Conservation (phyloP, 1,284 basidiomycete species). For the Puccinia polysora region DNA sequence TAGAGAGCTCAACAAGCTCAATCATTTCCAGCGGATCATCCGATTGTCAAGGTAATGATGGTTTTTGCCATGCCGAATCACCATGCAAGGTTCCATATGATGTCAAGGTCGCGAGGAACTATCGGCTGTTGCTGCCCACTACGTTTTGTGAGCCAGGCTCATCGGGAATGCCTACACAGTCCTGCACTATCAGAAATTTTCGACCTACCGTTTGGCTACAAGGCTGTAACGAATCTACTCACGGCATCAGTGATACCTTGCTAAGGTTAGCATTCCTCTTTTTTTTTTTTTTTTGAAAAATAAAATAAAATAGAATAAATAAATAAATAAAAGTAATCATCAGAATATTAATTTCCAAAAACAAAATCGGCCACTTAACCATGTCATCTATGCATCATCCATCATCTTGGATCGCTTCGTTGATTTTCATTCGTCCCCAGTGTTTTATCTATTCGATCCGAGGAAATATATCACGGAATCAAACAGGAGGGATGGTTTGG, state of each 20-base stretch:
- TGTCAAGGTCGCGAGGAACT: conserved; percentile 11
- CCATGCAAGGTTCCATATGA: not conserved
- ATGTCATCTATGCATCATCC: too few species aligned
- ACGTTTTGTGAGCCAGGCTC: conserved; percentile 47
- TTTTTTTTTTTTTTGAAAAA: too few species aligned
- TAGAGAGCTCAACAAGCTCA: conserved; percentile 1
- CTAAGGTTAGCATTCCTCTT: conserved; percentile 55
- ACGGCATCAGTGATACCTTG: conserved; percentile 62
- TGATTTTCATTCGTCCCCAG: too few species aligned
- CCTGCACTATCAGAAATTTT: conserved; percentile 46
- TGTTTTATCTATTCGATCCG: too few species aligned
- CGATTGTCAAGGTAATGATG: not conserved
- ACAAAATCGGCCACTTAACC: too few species aligned
- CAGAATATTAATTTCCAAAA: too few species aligned
- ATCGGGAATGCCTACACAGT: conserved; percentile 56
- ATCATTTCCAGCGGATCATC: conserved; percentile 1
- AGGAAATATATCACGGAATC: too few species aligned
- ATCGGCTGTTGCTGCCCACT: conserved; percentile 12
- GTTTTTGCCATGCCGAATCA: not conserved
- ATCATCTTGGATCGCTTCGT: too few species aligned
- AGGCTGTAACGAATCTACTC: conserved; percentile 61
- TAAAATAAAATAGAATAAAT: too few species aligned
- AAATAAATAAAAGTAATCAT: too few species aligned
- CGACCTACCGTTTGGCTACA: conserved; percentile 60
- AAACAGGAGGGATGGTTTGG: too few species aligned